These are phyloP conservation scores for Geum urbanum DNA, from an alignment of 306 rosid species.

Conservation along the genomic window DNA sequence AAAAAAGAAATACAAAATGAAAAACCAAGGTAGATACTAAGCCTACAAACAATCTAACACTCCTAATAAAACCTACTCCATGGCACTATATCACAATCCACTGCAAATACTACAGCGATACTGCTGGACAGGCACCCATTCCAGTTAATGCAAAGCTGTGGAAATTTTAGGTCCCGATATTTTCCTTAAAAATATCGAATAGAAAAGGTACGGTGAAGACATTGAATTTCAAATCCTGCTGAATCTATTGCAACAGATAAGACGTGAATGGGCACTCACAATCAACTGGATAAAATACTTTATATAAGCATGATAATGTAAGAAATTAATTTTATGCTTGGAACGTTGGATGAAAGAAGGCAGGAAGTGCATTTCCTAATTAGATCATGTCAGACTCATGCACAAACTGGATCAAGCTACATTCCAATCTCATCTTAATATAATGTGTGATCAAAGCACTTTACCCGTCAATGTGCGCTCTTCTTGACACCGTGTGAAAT, in stretches of 20 bases:
- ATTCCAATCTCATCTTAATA: slow-evolving; percentile 19
- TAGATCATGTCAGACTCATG: background rate
- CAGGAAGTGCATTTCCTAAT: background rate
- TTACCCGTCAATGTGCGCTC: slow-evolving; percentile 95
- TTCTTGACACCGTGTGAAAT: slow-evolving; percentile 96
- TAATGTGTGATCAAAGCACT: slow-evolving; percentile 51
- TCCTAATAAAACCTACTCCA: no score
- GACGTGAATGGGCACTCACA: background rate
- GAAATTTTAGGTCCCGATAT: no score
- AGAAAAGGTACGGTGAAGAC: background rate
- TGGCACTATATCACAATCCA: no score
- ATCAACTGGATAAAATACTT: background rate
- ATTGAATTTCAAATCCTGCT: background rate
- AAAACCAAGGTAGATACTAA: background rate
- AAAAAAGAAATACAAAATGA: no score
- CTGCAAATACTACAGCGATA: no score
- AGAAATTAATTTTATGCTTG: background rate
- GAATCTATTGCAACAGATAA: background rate
- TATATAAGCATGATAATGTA: background rate
- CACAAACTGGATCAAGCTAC: background rate
- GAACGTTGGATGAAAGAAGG: background rate
- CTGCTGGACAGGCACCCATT: no score
- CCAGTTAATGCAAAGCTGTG: no score
- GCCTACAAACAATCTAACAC: no score
- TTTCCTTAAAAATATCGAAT: background rate